Percentiles rank a stretch among this genome's conserved stretches.
Evolutionary conservation across 805 yeast species (phyloP).

Genomic region (Ogataea pini): DNA sequence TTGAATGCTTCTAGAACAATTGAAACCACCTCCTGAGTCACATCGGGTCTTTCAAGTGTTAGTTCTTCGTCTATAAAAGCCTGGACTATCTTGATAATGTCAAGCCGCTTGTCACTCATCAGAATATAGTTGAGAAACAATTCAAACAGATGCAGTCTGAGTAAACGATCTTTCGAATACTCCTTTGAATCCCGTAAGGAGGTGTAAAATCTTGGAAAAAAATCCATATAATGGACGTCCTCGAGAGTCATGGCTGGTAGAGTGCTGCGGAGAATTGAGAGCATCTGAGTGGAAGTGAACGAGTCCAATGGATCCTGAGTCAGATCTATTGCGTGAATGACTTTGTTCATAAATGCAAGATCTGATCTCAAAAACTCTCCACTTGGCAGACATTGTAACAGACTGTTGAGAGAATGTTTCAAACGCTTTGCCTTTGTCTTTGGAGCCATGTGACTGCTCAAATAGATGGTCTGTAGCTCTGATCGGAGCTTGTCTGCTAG

Average conservation of each 20-base stretch:
- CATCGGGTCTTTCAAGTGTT: conserved; percentile 13
- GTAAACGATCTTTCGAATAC: conserved; percentile 21
- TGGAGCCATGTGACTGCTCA: conserved; percentile 28
- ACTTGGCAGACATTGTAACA: conserved; percentile 23
- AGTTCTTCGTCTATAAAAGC: conserved; percentile 33
- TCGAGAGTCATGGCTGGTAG: conserved; percentile 31
- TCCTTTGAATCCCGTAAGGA: conserved; percentile 28
- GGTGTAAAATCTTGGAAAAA: conserved; percentile 37
- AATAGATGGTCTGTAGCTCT: conserved; percentile 29
- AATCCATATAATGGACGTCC: conserved; percentile 31
- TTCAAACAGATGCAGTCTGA: conserved; percentile 35
- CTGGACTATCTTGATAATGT: conserved; percentile 27
- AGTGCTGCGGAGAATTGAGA: conserved; percentile 25
- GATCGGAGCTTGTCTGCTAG: conserved; percentile 12
- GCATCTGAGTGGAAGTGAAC: conserved; percentile 26
- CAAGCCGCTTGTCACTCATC: conserved; percentile 31
- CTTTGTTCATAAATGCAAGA: conserved; percentile 31
- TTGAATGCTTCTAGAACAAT: conserved; percentile 35
- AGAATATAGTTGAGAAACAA: conserved; percentile 35
- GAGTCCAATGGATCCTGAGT: conserved; percentile 27
- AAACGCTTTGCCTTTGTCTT: conserved; percentile 29
- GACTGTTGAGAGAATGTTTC: conserved; percentile 22
- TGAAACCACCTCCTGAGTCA: conserved; percentile 26
- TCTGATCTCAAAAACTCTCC: conserved; percentile 28
- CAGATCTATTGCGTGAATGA: conserved; percentile 34